Percentiles rank a stretch among this genome's conserved stretches.
Evolutionary conservation across 164 flowering plant species (phyloP).

Genomic region (Platanus orientalis): DNA sequence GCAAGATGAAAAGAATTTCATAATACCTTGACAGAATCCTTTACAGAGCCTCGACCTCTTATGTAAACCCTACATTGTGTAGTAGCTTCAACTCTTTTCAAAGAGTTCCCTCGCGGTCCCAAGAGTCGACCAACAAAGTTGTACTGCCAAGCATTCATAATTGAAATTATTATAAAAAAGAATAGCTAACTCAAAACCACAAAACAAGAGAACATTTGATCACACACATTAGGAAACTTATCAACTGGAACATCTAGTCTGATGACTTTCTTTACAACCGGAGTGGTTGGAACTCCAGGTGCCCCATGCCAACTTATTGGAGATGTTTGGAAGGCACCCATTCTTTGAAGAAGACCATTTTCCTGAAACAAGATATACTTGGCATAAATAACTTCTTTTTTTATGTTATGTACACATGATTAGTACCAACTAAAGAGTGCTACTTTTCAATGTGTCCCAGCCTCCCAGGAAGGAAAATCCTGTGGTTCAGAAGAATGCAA

Average conservation of each 20-base stretch:
- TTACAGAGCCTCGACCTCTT: conserved; percentile 79
- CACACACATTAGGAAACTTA: conserved; percentile 68
- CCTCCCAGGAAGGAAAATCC: too few species aligned
- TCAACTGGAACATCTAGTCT: conserved; percentile 86
- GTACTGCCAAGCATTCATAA: conserved; percentile 39
- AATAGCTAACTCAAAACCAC: neutral
- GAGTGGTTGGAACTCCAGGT: conserved; percentile 48
- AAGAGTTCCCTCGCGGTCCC: conserved; percentile 89
- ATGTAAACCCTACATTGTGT: conserved; percentile 80
- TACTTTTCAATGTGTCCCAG: too few species aligned
- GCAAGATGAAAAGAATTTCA: neutral
- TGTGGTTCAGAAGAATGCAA: too few species aligned
- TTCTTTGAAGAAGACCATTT: conserved; percentile 52
- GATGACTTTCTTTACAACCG: conserved; percentile 62
- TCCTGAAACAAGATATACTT: conserved; percentile 35
- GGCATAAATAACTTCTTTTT: neutral
- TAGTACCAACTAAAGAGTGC: neutral
- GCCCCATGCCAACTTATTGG: conserved; percentile 64
- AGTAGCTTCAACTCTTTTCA: conserved; percentile 78
- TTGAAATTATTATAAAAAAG: neutral
- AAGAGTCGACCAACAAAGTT: conserved; percentile 86
- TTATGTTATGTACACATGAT: neutral
- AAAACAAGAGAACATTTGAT: neutral
- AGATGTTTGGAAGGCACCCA: conserved; percentile 47
- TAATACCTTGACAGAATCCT: conserved; percentile 72